These are phyloP conservation scores for Punctularia strigosozonata DNA, from an alignment of 768 basidiomycete genomes.

Conservation along the genomic window DNA sequence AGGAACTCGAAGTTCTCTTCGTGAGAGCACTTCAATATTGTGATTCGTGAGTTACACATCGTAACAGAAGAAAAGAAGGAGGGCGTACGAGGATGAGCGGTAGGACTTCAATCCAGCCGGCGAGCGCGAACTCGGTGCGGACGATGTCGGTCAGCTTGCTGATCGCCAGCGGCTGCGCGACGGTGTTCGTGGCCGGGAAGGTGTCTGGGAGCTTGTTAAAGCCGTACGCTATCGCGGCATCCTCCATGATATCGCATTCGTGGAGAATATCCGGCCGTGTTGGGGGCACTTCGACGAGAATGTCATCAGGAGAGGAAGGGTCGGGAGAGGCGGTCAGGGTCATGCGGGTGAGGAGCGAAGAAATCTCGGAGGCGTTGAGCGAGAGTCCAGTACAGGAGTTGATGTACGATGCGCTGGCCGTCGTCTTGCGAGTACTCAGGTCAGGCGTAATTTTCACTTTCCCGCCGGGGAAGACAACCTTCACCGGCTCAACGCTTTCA, in stretches of 20 bases:
- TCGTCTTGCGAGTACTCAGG: constrained; percentile 57
- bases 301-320: constrained; percentile 41
- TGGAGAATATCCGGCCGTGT: constrained; percentile 98
- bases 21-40: constrained; percentile 70
- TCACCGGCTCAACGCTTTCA: constrained; percentile 85
- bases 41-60: neutral
- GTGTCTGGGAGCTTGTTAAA: constrained; percentile 92
- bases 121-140: constrained; percentile 82
- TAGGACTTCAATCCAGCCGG: constrained; percentile 93
- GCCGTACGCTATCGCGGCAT: constrained; percentile 94
- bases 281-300: constrained; percentile 73
- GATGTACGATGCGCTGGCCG: constrained; percentile 80
- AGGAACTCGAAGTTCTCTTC: constrained; percentile 97
- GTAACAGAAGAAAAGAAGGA: neutral
- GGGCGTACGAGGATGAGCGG: constrained; percentile 78
- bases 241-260: constrained; percentile 97
- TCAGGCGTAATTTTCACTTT: constrained; percentile 69
- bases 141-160: constrained; percentile 86
- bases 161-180: constrained; percentile 83
- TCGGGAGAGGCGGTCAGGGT: constrained; percentile 50
- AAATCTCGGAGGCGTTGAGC: constrained; percentile 53
- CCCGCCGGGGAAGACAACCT: constrained; percentile 71
- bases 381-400: constrained; percentile 90
- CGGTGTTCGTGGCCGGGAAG: constrained; percentile 90
- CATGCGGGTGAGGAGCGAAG: constrained; percentile 75